These are phyloP conservation scores for Sporothrix sp. DNA, from an alignment of 2,329 filamentous ascomycete species.

Conservation along the genomic window DNA sequence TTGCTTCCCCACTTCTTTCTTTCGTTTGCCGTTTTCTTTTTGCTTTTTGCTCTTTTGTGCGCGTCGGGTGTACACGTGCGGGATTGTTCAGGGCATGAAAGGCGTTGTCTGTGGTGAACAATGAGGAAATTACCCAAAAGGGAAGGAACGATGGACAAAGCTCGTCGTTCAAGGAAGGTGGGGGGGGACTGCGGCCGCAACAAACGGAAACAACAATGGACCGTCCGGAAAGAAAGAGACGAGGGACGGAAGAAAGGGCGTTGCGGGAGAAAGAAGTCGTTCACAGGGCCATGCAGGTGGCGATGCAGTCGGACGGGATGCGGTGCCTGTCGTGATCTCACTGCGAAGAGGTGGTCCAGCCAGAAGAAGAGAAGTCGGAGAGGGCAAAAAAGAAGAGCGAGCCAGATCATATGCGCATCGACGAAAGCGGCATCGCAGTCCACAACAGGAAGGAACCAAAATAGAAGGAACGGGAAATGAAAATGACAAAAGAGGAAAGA, in stretches of 20 bases:
- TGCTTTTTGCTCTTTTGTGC: background rate
- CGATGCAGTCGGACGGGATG: background rate
- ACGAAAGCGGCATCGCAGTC: background rate
- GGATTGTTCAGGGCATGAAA: constrained; percentile 5
- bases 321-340: background rate
- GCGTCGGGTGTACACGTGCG: constrained; percentile 3
- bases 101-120: constrained; percentile 7
- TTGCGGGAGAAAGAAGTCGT: background rate
- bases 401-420: background rate
- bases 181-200: background rate
- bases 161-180: constrained; percentile 3
- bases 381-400: background rate
- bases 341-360: background rate
- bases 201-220: background rate
- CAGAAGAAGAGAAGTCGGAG: background rate
- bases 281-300: background rate
- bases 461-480: background rate
- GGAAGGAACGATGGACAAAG: constrained; percentile 13
- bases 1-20: background rate
- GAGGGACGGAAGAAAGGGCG: background rate
- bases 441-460: background rate
- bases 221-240: background rate
- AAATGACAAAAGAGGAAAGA: constrained; percentile 1
- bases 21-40: background rate
- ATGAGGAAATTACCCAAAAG: background rate